These are phyloP conservation scores for Aspergillus terreus DNA, from an alignment of 2,329 filamentous ascomycete genomes.

Conservation along the genomic window DNA sequence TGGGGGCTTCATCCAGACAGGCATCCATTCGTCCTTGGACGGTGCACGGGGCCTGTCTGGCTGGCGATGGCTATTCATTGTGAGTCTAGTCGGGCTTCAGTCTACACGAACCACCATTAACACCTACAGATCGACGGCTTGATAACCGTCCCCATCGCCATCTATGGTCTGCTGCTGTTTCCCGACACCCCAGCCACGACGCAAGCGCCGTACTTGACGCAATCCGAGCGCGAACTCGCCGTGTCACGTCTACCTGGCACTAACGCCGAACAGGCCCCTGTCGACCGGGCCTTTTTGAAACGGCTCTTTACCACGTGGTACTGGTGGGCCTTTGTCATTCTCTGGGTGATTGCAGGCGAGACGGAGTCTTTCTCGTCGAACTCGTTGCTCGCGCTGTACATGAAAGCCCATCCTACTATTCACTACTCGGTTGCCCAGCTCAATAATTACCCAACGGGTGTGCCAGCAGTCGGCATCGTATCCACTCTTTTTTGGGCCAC, in stretches of 20 bases:
- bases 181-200: slow-evolving; percentile 37
- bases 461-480: slow-evolving; percentile 50
- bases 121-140: slow-evolving; percentile 32
- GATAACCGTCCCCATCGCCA: slow-evolving; percentile 42
- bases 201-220: slow-evolving; percentile 31
- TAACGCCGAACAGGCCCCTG: slow-evolving; percentile 17
- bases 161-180: slow-evolving; percentile 42
- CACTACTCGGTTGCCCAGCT: slow-evolving; percentile 48
- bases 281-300: slow-evolving; percentile 24
- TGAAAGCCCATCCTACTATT: slow-evolving; percentile 45
- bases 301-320: slow-evolving; percentile 34
- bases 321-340: slow-evolving; percentile 35
- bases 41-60: slow-evolving; percentile 25
- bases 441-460: slow-evolving; percentile 54
- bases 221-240: slow-evolving; percentile 28
- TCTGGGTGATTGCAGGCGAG: slow-evolving; percentile 62
- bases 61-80: slow-evolving; percentile 38
- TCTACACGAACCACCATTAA: not conserved
- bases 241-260: slow-evolving; percentile 26
- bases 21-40: slow-evolving; percentile 28
- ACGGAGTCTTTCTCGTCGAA: slow-evolving; percentile 69
- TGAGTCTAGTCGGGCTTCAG: slow-evolving; percentile 4
- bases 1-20: slow-evolving; percentile 34
- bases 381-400: slow-evolving; percentile 51
- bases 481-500: slow-evolving; percentile 66